These are phyloP conservation scores for Candida odintsovae DNA, from an alignment of 805 yeast genomes.

Conservation along the genomic window DNA sequence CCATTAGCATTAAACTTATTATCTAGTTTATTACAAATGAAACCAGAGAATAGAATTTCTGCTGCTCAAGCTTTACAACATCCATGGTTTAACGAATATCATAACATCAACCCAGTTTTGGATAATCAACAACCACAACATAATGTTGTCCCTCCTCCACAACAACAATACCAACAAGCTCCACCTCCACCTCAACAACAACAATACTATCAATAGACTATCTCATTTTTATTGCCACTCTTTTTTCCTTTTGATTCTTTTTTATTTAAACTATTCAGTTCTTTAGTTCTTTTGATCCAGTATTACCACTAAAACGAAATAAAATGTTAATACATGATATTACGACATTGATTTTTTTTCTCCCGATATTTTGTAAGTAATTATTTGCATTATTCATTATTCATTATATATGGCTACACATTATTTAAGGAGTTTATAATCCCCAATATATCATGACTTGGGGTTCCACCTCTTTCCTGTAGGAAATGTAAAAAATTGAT, in stretches of 20 bases:
- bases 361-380: no score
- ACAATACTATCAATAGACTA: constrained; percentile 11
- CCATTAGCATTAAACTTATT: constrained; percentile 78
- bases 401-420: background rate
- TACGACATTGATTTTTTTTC: background rate
- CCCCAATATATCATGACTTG: constrained; percentile 11
- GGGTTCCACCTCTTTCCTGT: constrained; percentile 18
- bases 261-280: background rate
- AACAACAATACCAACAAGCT: constrained; percentile 2
- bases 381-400: background rate
- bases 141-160: constrained; percentile 1
- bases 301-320: background rate
- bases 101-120: constrained; percentile 21
- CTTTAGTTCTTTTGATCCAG: background rate
- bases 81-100: constrained; percentile 84
- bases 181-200: constrained; percentile 1
- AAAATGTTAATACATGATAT: no score
- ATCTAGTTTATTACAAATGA: constrained; percentile 74
- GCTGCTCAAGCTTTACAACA: constrained; percentile 90
- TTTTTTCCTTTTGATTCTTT: background rate
- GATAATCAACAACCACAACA: constrained; percentile 1
- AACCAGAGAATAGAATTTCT: constrained; percentile 89
- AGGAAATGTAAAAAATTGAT: constrained; percentile 9
- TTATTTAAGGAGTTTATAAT: background rate
- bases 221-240: background rate